phyloP scores from a whole-genome alignment of 75 land plant genomes.

The Chamaecyparis obtusa region DNA sequence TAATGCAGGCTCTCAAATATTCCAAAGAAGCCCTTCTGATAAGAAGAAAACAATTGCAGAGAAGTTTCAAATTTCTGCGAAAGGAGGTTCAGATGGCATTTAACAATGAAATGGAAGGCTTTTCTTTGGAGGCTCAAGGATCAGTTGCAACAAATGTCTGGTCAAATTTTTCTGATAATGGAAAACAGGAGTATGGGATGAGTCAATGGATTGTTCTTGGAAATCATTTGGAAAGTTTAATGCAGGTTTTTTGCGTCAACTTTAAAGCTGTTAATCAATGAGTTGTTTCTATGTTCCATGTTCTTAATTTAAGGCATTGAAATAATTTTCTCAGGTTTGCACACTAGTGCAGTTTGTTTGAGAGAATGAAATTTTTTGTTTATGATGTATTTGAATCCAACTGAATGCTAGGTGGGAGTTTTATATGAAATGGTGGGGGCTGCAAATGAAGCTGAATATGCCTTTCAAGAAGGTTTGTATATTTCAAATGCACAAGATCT shows the following conservation, averaged over 20 bases:
- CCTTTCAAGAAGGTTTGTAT: conserved; percentile 52
- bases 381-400: not conserved
- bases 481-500: conserved; percentile 54
- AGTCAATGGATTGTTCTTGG: conserved; percentile 80
- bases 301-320: not conserved
- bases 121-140: conserved; percentile 23
- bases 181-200: conserved; percentile 27
- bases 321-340: not conserved
- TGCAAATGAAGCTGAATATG: conserved; percentile 67
- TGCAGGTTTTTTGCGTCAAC: conserved; percentile 51
- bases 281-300: not conserved
- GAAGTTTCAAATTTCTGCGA: conserved; percentile 21
- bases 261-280: not conserved
- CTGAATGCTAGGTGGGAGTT: conserved; percentile 50
- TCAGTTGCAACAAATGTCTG: conserved; percentile 40
- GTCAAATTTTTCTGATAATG: conserved; percentile 26
- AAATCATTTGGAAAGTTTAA: conserved; percentile 78
- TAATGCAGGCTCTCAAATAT: conserved; percentile 41
- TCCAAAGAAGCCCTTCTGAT: conserved; percentile 49
- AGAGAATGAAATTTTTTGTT: not conserved
- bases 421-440: conserved; percentile 68
- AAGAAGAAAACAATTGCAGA: conserved; percentile 31
- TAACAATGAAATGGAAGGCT: conserved; percentile 11
- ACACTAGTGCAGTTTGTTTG: not conserved
- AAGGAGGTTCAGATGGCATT: conserved; percentile 10